phyloP scores from a whole-genome alignment of 805 yeast species.

The Phaffomyces thermotolerans region DNA sequence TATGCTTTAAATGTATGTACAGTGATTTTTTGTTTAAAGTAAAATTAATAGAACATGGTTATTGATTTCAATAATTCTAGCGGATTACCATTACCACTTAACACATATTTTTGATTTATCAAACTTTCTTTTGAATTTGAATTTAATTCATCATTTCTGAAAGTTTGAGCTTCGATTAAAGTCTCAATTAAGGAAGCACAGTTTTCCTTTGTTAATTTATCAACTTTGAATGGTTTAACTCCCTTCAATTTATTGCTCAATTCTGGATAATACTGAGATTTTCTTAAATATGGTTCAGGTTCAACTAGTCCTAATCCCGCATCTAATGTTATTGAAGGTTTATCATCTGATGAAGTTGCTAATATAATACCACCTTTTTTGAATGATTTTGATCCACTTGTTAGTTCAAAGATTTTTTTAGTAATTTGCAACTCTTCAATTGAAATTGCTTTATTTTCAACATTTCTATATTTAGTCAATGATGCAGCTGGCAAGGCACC shows the following conservation, averaged over 20 bases:
- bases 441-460: slow-evolving; percentile 48
- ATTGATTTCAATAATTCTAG: slow-evolving; percentile 21
- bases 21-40: background rate
- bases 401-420: slow-evolving; percentile 43
- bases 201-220: slow-evolving; percentile 39
- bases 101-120: slow-evolving; percentile 41
- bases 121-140: slow-evolving; percentile 29
- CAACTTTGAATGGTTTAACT: slow-evolving; percentile 34
- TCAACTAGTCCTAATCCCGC: slow-evolving; percentile 48
- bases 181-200: slow-evolving; percentile 34
- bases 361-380: slow-evolving; percentile 57
- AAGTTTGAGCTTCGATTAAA: slow-evolving; percentile 33
- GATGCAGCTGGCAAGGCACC: slow-evolving; percentile 52
- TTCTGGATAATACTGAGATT: slow-evolving; percentile 43
- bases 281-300: slow-evolving; percentile 50
- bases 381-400: slow-evolving; percentile 47
- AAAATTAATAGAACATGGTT: slow-evolving; percentile 18
- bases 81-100: slow-evolving; percentile 65
- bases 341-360: slow-evolving; percentile 52
- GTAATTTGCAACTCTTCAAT: slow-evolving; percentile 60
- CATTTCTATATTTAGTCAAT: slow-evolving; percentile 52
- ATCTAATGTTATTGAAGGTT: slow-evolving; percentile 46
- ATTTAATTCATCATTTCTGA: slow-evolving; percentile 29
- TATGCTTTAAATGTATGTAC: background rate
- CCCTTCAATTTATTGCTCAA: slow-evolving; percentile 41